Base-by-base conservation (phyloP, 2,329 filamentous ascomycete species). In the Cytospora leucostoma region DNA sequence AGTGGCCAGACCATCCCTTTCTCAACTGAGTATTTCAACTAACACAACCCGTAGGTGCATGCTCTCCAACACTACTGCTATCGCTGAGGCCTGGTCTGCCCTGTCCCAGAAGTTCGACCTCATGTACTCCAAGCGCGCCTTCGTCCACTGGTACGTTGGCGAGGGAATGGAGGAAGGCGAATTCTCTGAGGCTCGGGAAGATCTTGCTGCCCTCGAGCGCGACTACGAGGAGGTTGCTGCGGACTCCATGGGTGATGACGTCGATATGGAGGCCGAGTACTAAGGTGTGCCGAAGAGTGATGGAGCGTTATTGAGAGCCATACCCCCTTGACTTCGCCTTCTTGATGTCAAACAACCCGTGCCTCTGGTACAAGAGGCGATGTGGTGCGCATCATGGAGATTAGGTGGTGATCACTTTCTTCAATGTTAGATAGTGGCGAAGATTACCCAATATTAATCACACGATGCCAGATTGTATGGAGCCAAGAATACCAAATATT, bases 141-240 rank as follows among this genome's bases (percentile, higher is more conserved):
- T 99, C 82, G 95, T 99, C 69, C 95, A 99, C 84, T 99, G 95
- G 95, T 99, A 98, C 75, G 95, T 99, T 76, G 95, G 95, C 83
- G 95, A 98, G 86, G 95, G 95, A 88, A 99, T 99, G 95, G 95
- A 99, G 86, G 95, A 99, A 81, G 95, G 95, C 80, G 95, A 99
- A 82, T 99, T 99, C 88, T 96, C 92, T 63, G 95, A 99, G 85
- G 95, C 95, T 69, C 93, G 95, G 79, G 95, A 99, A 84, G 95
- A 99, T 82, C 84, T 99, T 78, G 95, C 95, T 78, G 95, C 95
- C 72, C 87, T 99, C 68, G 95, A 99, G 88, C 90, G 93, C 72
- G 94, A 99, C 78, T 99, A 99, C 82, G 94, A 97, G 83, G 95
- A 99, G 83, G 95, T 98, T 75, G 94, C 93, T 69, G 92, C 92